Conservation (phyloP, 805 yeast genomes). For the Lipomyces orientalis region DNA sequence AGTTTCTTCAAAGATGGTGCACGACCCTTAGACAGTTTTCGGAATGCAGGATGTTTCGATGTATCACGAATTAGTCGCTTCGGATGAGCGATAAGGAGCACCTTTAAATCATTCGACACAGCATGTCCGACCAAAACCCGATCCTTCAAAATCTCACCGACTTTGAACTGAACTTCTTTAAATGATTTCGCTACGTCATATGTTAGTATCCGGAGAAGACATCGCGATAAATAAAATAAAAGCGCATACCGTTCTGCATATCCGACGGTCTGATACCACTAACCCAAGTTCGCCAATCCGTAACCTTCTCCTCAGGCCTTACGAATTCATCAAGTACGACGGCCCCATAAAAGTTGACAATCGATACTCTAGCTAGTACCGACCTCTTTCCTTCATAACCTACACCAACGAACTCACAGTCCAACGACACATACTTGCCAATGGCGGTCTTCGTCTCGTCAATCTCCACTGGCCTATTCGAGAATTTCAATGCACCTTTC, state of each 20-base stretch:
- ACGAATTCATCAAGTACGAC: slow-evolving; percentile 76
- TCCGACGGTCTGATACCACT: slow-evolving; percentile 79
- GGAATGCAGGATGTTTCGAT: slow-evolving; percentile 50
- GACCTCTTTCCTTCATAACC: slow-evolving; percentile 71
- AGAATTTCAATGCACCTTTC: neutral
- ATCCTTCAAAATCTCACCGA: slow-evolving; percentile 58
- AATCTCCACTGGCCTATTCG: slow-evolving; percentile 29
- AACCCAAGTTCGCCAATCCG: slow-evolving; percentile 93
- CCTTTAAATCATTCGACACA: slow-evolving; percentile 74
- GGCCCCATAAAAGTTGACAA: slow-evolving; percentile 82
- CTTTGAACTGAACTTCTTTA: slow-evolving; percentile 66
- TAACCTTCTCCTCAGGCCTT: slow-evolving; percentile 72
- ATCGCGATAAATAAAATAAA: neutral
- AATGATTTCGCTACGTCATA: slow-evolving; percentile 60
- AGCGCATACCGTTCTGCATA: slow-evolving; percentile 53
- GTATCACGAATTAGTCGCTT: slow-evolving; percentile 72
- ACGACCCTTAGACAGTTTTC: slow-evolving; percentile 63
- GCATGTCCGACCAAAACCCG: slow-evolving; percentile 84
- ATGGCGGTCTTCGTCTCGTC: slow-evolving; percentile 44
- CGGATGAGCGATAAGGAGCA: slow-evolving; percentile 72
- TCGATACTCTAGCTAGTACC: slow-evolving; percentile 83
- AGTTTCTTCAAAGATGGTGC: slow-evolving; percentile 76
- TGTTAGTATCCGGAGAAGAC: slow-evolving; percentile 1
- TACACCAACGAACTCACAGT: slow-evolving; percentile 93
- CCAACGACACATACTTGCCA: slow-evolving; percentile 82